Evolutionary conservation across 1,284 basidiomycete species (phyloP).

Genomic region (Ustilago xerochloae): DNA sequence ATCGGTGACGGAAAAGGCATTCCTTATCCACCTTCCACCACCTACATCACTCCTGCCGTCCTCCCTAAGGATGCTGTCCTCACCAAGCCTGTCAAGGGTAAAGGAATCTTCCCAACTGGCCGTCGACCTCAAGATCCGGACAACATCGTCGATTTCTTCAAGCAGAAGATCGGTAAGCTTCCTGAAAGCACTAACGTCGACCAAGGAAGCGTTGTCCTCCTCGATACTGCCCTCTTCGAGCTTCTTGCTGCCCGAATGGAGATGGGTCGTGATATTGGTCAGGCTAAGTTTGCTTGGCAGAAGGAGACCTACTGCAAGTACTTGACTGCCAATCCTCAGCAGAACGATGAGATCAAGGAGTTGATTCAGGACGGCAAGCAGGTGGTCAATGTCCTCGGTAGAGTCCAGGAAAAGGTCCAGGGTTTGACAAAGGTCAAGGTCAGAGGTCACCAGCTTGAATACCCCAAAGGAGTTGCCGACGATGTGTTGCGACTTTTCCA

Average conservation of each 20-base stretch:
- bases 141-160: constrained; percentile 4
- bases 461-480: not conserved
- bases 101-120: constrained; percentile 19
- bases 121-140: constrained; percentile 17
- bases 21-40: not conserved
- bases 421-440: not conserved
- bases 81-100: constrained; percentile 1
- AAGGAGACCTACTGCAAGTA: constrained; percentile 1
- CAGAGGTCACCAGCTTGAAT: not conserved
- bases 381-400: constrained; percentile 2
- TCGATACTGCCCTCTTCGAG: constrained; percentile 9
- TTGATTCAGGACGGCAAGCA: constrained; percentile 7
- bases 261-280: constrained; percentile 12
- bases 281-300: constrained; percentile 14
- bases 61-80: constrained; percentile 1
- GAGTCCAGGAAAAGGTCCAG: constrained; percentile 18
- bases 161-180: not conserved
- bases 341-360: not conserved
- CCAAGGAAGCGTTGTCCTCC: not conserved
- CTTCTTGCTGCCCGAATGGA: constrained; percentile 7
- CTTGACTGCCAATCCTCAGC: not conserved
- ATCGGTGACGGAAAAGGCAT: not conserved
- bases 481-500: constrained; percentile 28
- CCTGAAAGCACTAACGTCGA: not conserved
- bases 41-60: not conserved